A percentile compares a stretch with the other conserved stretches of the same genome.
Conservation (phyloP, 2,329 filamentous ascomycete genomes). For the Grosmannia huntii region DNA sequence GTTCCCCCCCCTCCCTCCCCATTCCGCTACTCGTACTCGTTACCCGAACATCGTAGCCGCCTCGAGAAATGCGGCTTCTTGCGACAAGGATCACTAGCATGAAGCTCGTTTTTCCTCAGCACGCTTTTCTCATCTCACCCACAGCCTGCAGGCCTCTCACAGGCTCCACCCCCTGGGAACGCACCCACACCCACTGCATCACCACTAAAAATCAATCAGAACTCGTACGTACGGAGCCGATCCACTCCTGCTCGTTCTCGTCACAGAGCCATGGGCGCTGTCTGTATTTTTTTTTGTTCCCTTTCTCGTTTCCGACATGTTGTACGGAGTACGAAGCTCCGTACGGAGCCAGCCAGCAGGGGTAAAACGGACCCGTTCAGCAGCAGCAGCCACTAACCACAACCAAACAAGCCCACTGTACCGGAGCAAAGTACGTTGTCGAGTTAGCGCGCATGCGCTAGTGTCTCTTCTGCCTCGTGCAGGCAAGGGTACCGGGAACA, state of each 20-base stretch:
- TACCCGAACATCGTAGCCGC: too few species aligned
- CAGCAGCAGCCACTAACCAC: background rate
- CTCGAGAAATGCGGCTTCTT: too few species aligned
- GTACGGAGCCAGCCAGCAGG: background rate
- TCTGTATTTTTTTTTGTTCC: background rate
- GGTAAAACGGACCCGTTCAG: background rate
- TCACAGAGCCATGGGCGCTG: background rate
- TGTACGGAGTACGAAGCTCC: background rate
- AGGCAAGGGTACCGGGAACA: background rate
- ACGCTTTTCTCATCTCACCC: background rate
- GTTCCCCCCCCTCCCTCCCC: too few species aligned
- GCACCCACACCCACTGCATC: background rate
- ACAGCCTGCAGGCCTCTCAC: background rate
- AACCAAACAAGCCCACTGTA: constrained; percentile 1
- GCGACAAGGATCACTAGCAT: background rate
- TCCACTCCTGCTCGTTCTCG: background rate
- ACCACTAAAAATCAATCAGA: background rate
- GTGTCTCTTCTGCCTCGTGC: constrained; percentile 6
- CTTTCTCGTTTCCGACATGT: background rate
- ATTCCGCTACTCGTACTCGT: too few species aligned
- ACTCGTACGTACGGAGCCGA: background rate
- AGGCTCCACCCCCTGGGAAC: background rate
- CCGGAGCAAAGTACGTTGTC: constrained; percentile 8
- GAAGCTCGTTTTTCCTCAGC: background rate
- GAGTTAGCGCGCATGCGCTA: constrained; percentile 6